Evolutionary conservation across 2,329 filamentous ascomycete species (phyloP), one percentile per base, ranked within the genome.

Genomic region (Diaporthe ampelina): DNA sequence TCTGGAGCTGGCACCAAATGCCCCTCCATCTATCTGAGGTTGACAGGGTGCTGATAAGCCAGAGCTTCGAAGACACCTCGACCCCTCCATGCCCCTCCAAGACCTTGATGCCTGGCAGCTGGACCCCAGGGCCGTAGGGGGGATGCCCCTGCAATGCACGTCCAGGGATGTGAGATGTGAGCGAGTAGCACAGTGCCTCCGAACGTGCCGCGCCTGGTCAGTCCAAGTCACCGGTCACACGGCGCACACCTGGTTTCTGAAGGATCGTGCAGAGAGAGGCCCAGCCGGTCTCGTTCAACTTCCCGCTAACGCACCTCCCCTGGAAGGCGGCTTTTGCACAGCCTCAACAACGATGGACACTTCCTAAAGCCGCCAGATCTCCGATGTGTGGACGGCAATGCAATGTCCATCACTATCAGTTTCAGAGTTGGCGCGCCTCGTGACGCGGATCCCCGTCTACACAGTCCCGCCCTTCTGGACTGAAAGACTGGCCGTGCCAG

Each of bases 21-120:
- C 70, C 61, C 73, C 70, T 75, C 70, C 70, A 73, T 70, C 70
- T 75, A 75, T 52, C 45, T 48, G 37, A 69, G 26, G 70, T 48
- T 35, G 70, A 73, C 57, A 69, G 52, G 59, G 54, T 43, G 40
- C 71, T 68, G 73, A 75, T 75, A 75, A 74, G 73, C 73, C 57
- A 59, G 71, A 73, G 71, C 69, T 72, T 73, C 48, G 32, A 68
- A 26, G 52, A 40, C 45, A 52, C 57, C 54, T 70, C 40, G 70
- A 73, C 73, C 73, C 73, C 73, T 75, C 73, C 73, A 73, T 75
- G 73, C 73, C 73, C 73, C 73, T 74, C 73, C 69, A 74, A 56
- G 52, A 54, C 54, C 35, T 26, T 61, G 63, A 50, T 67, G 56
- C 59, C 37, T 65, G 67, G 50, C 6, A 37, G 29, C 57, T 57